Evolutionary conservation across 1,284 basidiomycete genomes (phyloP).

Genomic region (Ganoderma multipileum): DNA sequence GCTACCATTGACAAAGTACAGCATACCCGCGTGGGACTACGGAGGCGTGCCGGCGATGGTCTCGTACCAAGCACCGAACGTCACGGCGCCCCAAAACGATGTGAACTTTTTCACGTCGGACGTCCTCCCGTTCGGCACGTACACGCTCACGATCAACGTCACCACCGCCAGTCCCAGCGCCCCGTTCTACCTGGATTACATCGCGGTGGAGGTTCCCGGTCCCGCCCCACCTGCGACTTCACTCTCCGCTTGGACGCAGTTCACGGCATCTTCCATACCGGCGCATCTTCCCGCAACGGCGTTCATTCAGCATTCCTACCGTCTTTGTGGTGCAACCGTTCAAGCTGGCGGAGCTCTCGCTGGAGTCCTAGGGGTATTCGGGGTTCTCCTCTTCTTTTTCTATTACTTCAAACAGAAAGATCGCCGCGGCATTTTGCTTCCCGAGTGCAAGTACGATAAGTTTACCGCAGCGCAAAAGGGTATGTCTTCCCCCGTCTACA

Average conservation of each 20-base stretch:
- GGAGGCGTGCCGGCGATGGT: conserved; percentile 7
- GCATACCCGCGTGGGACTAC: conserved; percentile 15
- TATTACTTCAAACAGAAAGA: background rate
- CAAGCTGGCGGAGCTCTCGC: background rate
- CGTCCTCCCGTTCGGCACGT: conserved; percentile 4
- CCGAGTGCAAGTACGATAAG: background rate
- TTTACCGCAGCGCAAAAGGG: background rate
- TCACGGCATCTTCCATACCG: background rate
- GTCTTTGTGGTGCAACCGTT: background rate
- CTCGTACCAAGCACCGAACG: conserved; percentile 13
- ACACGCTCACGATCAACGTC: conserved; percentile 22
- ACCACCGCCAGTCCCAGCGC: conserved; percentile 9
- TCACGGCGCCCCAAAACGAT: conserved; percentile 10
- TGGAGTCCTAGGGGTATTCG: background rate
- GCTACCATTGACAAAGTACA: conserved; percentile 10
- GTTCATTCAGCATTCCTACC: background rate
- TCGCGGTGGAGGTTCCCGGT: conserved; percentile 16
- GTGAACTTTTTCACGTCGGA: conserved; percentile 17
- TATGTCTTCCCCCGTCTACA: background rate
- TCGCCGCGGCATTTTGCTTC: background rate
- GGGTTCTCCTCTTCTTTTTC: background rate
- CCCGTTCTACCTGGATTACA: conserved; percentile 23
- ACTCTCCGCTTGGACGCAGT: background rate
- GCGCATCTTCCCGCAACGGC: background rate
- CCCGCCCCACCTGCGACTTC: conserved; percentile 1